A percentile compares a stretch with the other conserved stretches of the same genome.
Evolutionary conservation across 768 basidiomycete genomes (phyloP).

Genomic region (Baorangia bicolor): DNA sequence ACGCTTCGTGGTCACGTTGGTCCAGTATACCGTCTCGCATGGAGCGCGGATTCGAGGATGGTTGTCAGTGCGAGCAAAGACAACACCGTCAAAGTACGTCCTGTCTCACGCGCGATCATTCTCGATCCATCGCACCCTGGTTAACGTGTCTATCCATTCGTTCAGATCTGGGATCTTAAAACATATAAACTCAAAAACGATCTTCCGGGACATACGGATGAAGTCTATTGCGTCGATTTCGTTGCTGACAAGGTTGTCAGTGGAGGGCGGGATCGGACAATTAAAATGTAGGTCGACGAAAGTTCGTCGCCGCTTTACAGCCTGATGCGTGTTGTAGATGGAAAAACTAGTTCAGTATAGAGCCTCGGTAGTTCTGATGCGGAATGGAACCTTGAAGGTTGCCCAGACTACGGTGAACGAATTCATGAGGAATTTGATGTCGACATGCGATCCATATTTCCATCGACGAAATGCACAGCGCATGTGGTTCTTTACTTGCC

Average conservation of each 20-base stretch:
- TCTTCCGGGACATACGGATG: conserved; percentile 94
- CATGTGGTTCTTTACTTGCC: neutral
- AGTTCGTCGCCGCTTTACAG: neutral
- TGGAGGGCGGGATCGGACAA: conserved; percentile 87
- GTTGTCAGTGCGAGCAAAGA: conserved; percentile 95
- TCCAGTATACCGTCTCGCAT: conserved; percentile 90
- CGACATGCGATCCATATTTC: neutral
- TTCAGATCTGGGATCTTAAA: conserved; percentile 89
- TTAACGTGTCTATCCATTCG: neutral
- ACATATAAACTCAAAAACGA: conserved; percentile 95
- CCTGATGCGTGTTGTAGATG: conserved; percentile 22
- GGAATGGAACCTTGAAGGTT: neutral
- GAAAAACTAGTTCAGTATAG: conserved; percentile 26
- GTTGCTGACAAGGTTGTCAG: conserved; percentile 99
- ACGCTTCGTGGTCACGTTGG: conserved; percentile 91
- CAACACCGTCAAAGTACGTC: conserved; percentile 84
- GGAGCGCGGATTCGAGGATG: conserved; percentile 92
- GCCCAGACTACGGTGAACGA: neutral
- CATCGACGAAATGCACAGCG: neutral
- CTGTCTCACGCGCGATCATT: neutral
- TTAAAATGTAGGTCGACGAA: conserved; percentile 77
- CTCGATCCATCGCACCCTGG: too few relatives aligned
- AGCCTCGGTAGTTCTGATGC: neutral
- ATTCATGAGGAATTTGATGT: neutral
- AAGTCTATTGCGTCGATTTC: conserved; percentile 99